A percentile compares a stretch with the other conserved stretches of the same genome.
Evolutionary conservation across 2,329 filamentous ascomycete genomes (phyloP).

Genomic region (Ambrosiella beaveri): DNA sequence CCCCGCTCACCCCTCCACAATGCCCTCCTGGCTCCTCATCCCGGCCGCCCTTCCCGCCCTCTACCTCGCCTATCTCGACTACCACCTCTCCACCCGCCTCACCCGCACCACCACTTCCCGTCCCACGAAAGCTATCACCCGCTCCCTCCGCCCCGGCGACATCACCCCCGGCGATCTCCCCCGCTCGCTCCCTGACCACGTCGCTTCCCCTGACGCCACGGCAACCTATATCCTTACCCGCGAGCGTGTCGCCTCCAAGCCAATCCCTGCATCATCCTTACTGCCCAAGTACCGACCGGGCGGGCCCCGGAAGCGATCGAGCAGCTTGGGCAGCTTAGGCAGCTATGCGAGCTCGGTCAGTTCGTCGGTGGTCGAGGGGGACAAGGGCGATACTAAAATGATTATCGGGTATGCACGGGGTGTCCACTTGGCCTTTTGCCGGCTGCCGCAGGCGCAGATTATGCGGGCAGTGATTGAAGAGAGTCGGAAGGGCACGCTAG

Average conservation of each 20-base stretch:
- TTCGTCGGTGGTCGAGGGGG: neutral
- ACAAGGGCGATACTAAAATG: constrained; percentile 13
- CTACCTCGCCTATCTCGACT: constrained; percentile 9
- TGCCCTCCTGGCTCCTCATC: constrained; percentile 9
- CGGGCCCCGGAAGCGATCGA: neutral
- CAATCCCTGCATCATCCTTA: constrained; percentile 12
- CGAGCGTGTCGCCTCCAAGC: constrained; percentile 18
- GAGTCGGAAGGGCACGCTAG: constrained; percentile 16
- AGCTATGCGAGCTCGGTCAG: neutral
- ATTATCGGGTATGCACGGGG: constrained; percentile 18
- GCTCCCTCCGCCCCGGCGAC: constrained; percentile 16
- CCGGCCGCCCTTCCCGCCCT: constrained; percentile 7
- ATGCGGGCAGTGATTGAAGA: constrained; percentile 17
- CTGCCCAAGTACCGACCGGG: neutral
- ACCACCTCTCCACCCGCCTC: constrained; percentile 1
- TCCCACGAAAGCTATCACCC: constrained; percentile 2
- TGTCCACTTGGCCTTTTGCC: constrained; percentile 19
- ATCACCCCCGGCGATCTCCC: constrained; percentile 11
- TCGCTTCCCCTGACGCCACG: constrained; percentile 12
- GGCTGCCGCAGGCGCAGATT: constrained; percentile 20
- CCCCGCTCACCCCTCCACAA: neutral
- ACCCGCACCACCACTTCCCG: constrained; percentile 2
- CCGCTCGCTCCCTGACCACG: constrained; percentile 15
- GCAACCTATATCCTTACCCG: constrained; percentile 18
- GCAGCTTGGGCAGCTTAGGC: neutral